Percentiles rank a stretch among this genome's conserved stretches.
Conservation (phyloP, 2,329 filamentous ascomycete genomes). For the Talaromyces pinophilus region DNA sequence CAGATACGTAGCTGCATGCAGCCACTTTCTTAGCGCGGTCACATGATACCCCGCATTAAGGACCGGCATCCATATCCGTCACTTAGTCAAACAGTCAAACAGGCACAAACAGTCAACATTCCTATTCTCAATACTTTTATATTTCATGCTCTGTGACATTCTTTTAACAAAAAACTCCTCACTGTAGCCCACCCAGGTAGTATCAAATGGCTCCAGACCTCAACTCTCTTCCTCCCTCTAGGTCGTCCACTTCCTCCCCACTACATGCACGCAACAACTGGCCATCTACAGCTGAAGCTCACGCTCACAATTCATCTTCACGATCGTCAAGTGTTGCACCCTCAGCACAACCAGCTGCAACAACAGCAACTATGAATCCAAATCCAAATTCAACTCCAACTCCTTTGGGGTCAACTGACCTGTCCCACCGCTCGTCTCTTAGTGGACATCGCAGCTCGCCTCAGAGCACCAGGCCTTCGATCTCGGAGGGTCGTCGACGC, state of each 20-base stretch:
- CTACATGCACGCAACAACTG: slow-evolving; percentile 36
- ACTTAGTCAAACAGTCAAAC: neutral
- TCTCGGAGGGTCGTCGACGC: slow-evolving; percentile 47
- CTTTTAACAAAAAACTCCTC: neutral
- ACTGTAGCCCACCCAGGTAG: neutral
- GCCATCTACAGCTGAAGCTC: slow-evolving; percentile 32
- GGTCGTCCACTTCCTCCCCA: slow-evolving; percentile 45
- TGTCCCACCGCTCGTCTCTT: slow-evolving; percentile 50
- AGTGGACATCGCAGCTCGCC: slow-evolving; percentile 29
- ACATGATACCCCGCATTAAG: slow-evolving; percentile 23
- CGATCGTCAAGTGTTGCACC: slow-evolving; percentile 60
- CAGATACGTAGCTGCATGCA: neutral
- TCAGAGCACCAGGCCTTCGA: slow-evolving; percentile 38
- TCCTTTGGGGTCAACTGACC: slow-evolving; percentile 65
- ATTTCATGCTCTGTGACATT: neutral
- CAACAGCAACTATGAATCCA: slow-evolving; percentile 52
- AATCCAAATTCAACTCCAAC: slow-evolving; percentile 53
- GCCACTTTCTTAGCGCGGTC: slow-evolving; percentile 7
- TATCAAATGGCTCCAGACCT: slow-evolving; percentile 68
- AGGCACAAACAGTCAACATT: neutral
- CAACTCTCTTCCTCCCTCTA: slow-evolving; percentile 67
- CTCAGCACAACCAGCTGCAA: slow-evolving; percentile 44
- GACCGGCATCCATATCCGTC: slow-evolving; percentile 1
- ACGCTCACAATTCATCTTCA: slow-evolving; percentile 53
- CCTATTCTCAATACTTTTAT: neutral